A percentile compares a stretch with the other conserved stretches of the same genome.
These are phyloP conservation scores for Pyrenula massariospora DNA, from an alignment of 495 filamentous ascomycete species.

Conservation along the genomic window DNA sequence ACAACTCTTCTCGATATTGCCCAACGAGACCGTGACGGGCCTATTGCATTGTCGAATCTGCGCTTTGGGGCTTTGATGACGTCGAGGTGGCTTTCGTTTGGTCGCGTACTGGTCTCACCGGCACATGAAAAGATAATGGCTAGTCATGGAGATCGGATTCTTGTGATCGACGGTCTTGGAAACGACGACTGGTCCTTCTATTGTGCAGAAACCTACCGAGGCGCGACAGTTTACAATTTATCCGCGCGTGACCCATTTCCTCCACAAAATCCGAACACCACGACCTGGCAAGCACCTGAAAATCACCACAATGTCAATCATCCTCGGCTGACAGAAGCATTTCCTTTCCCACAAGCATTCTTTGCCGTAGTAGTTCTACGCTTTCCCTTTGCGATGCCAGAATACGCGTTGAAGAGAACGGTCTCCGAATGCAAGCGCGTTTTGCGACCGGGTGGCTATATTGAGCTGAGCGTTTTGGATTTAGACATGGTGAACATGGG, in stretches of 20 bases:
- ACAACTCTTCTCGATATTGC: constrained; percentile 33
- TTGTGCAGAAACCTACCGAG: constrained; percentile 81
- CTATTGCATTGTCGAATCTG: constrained; percentile 67
- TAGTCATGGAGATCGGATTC: constrained; percentile 47
- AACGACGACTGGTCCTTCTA: constrained; percentile 98
- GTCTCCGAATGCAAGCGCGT: constrained; percentile 85
- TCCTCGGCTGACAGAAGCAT: constrained; percentile 48
- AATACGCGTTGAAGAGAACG: constrained; percentile 63
- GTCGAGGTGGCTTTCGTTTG: constrained; percentile 85
- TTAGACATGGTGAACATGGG: constrained; percentile 84
- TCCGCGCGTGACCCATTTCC: constrained; percentile 16
- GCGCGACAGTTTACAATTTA: constrained; percentile 71
- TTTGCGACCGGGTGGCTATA: constrained; percentile 76
- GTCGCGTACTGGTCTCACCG: constrained; percentile 87
- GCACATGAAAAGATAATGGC: constrained; percentile 69
- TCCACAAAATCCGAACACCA: constrained; percentile 9
- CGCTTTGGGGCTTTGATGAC: constrained; percentile 70
- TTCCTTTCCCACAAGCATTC: constrained; percentile 79
- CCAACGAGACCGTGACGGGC: constrained; percentile 46
- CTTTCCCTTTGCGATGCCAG: constrained; percentile 68
- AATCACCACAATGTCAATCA: constrained; percentile 85
- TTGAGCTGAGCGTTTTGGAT: constrained; percentile 79
- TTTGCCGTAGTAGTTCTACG: constrained; percentile 82
- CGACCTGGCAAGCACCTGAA: constrained; percentile 47
- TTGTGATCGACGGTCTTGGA: constrained; percentile 86